A percentile compares a stretch with the other conserved stretches of the same genome.
These are phyloP conservation scores for Trichoderma semiorbis DNA, from an alignment of 2,329 filamentous ascomycete genomes.

Conservation along the genomic window DNA sequence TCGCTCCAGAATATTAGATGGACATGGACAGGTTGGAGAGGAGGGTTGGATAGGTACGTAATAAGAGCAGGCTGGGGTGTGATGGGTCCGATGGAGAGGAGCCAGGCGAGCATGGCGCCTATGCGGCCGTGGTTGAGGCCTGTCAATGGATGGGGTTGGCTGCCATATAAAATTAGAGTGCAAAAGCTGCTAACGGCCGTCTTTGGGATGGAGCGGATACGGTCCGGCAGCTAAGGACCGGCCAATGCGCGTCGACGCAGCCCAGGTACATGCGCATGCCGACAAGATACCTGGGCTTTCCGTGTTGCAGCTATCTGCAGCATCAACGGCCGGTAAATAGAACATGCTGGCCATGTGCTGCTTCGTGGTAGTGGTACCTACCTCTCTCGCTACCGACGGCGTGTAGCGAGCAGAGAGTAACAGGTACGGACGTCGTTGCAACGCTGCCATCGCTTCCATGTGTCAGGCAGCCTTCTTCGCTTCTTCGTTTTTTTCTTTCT, in stretches of 20 bases:
- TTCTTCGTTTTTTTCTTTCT: background rate
- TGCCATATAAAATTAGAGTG: slow-evolving; percentile 45
- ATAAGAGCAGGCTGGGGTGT: slow-evolving; percentile 22
- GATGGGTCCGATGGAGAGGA: slow-evolving; percentile 29
- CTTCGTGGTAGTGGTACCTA: background rate
- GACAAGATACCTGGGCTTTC: slow-evolving; percentile 2
- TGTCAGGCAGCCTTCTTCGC: background rate
- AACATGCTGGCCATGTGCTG: background rate
- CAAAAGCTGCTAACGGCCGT: slow-evolving; percentile 13
- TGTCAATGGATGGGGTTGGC: slow-evolving; percentile 41
- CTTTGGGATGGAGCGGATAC: slow-evolving; percentile 14
- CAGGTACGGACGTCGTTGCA: background rate
- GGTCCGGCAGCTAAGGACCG: slow-evolving; percentile 17
- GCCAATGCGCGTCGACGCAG: slow-evolving; percentile 9
- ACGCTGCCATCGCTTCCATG: background rate
- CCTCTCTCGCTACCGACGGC: slow-evolving; percentile 11
- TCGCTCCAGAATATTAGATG: slow-evolving; percentile 13
- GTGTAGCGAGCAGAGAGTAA: background rate
- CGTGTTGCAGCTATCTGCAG: slow-evolving; percentile 12
- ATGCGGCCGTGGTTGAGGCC: slow-evolving; percentile 36
- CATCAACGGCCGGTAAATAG: background rate
- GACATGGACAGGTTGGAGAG: slow-evolving; percentile 4
- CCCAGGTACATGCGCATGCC: slow-evolving; percentile 3
- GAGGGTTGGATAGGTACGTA: slow-evolving; percentile 7
- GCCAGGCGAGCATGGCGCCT: slow-evolving; percentile 44